phyloP scores from a whole-genome alignment of 345 rosid species.

The Alliaria petiolata region DNA sequence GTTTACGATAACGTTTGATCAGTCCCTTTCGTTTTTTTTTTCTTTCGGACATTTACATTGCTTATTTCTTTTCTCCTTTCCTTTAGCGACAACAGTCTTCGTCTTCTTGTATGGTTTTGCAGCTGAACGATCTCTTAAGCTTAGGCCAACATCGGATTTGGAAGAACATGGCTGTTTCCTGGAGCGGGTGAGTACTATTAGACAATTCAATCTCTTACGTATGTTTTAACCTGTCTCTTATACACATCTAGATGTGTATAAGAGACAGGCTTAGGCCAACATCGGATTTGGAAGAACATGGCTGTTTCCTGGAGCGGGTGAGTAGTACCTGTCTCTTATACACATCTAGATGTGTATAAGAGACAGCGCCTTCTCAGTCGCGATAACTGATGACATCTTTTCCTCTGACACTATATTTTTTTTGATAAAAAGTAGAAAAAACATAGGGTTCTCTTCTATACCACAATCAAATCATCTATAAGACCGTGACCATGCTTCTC shows the following conservation, averaged over 20 bases:
- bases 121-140: constrained; percentile 81
- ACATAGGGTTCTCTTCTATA: constrained; percentile 31
- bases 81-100: not conserved
- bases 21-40: not conserved
- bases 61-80: not conserved
- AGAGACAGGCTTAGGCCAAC: constrained; percentile 89
- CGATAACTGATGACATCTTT: no score
- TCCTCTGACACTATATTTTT: no score
- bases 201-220: not conserved
- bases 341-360: no score
- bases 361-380: no score
- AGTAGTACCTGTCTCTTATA: no score
- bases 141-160: constrained; percentile 87
- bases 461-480: constrained; percentile 26
- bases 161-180: constrained; percentile 84
- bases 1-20: constrained; percentile 62
- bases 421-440: no score
- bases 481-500: constrained; percentile 8
- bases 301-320: constrained; percentile 76
- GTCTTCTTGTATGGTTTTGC: not conserved
- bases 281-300: constrained; percentile 87
- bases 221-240: no score
- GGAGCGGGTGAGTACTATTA: constrained; percentile 49
- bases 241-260: no score
- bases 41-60: not conserved